Base-by-base conservation (phyloP, 2,329 filamentous ascomycete genomes). In the Ophiognomonia clavigignenti-juglandacearum region DNA sequence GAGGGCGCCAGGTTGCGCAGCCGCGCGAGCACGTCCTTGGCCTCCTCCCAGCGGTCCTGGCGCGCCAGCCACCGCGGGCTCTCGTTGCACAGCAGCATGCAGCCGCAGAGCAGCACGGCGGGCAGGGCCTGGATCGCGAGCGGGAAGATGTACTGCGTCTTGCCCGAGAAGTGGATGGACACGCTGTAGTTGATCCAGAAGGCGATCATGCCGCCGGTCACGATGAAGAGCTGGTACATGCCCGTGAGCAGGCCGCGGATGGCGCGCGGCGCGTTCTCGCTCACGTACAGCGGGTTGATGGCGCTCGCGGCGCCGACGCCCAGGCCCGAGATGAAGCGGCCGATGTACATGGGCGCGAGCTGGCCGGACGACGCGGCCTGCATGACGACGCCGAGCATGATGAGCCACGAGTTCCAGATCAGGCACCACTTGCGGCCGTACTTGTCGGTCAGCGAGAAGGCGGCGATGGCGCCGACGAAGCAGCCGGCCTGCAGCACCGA, bases 51-150 rank as follows among this genome's bases (percentile, higher is more conserved):
- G 37, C 74, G 70, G 57, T 85, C 80, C 57, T 77, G 72, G 47
- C 80, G 80, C 18, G 81, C 82, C 3, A 85, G 71, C 70, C 77
- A 85, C 38, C 82, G 72, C 4, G 81, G 81, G 0, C 78, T 83
- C 57, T 86, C 82, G 57, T 78, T 75, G 69, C 78, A 82, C 39
- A 84, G 63, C 2, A 78, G 59, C 77, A 86, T 86, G 55, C 77
- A 73, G 35, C 66, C 43, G 51, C 82, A 72, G 3, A 86, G 71
- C 20, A 83, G 64, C 5, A 80, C 56, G 4, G 81, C 80, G 0
- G 83, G 82, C 2, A 86, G 68, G 18, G 73, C 77, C 60, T 86
- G 83, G 56, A 85, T 71, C 32, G 77, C 72, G 6, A 86, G 70
- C 0, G 83, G 82, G 2, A 84, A 71, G 41, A 82, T 71, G 61